phyloP scores from a whole-genome alignment of 305 asterid species.

The Withania somnifera region DNA sequence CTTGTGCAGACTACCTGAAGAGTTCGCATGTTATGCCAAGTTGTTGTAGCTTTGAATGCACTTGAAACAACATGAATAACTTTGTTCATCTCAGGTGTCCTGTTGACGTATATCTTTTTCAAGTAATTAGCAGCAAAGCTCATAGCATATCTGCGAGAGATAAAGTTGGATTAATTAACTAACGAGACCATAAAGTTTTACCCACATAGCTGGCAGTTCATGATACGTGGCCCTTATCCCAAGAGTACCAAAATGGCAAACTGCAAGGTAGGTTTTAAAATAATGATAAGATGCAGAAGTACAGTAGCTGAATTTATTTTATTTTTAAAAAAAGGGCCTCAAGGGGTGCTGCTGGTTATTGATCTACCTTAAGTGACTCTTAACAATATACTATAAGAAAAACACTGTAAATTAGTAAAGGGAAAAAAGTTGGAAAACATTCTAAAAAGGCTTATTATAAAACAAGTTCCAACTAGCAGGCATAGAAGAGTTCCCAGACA shows the following conservation, averaged over 20 bases:
- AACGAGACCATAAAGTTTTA: not conserved
- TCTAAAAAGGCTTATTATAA: not conserved
- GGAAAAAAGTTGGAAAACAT: not conserved
- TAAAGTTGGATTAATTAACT: not conserved
- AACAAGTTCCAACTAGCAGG: not conserved
- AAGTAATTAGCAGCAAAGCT: conserved; percentile 70
- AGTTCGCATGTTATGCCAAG: conserved; percentile 95
- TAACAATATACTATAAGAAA: not conserved
- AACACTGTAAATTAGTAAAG: not conserved
- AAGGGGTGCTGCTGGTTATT: not conserved
- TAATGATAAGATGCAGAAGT: not conserved
- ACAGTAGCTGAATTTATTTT: not conserved
- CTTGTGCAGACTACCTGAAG: conserved; percentile 62
- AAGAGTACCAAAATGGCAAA: not conserved
- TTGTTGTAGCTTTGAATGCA: conserved; percentile 70
- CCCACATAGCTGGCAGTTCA: not conserved
- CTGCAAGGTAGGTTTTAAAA: not conserved
- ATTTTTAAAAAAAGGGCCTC: not conserved
- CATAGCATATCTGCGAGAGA: conserved; percentile 66
- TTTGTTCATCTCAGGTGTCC: conserved; percentile 76
- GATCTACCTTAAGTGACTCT: not conserved
- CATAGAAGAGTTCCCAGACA: too few species aligned
- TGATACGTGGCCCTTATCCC: not conserved
- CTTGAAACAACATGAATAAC: conserved; percentile 84
- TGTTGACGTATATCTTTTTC: conserved; percentile 54